phyloP scores from a whole-genome alignment of 768 basidiomycete species.

The Arthromyces matolae region DNA sequence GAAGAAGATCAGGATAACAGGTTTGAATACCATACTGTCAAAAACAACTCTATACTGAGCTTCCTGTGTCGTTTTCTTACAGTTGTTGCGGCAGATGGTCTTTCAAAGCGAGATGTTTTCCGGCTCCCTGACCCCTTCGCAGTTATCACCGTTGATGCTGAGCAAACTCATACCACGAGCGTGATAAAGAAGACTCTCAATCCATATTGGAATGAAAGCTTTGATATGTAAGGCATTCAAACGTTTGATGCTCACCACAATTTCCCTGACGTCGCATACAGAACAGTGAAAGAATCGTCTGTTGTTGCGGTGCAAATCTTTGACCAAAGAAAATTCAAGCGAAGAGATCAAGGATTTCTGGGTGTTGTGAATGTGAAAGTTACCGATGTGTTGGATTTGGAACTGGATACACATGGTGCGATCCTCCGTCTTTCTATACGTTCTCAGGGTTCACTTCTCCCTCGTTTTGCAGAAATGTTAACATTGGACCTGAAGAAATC shows the following conservation, averaged over 20 bases:
- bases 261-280: constrained; percentile 31
- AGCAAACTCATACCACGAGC: constrained; percentile 94
- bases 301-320: constrained; percentile 98
- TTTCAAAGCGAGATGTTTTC: constrained; percentile 94
- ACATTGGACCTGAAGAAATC: constrained; percentile 97
- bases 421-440: constrained; percentile 2
- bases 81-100: constrained; percentile 95
- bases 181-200: constrained; percentile 96
- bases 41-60: background rate
- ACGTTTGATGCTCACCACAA: constrained; percentile 2
- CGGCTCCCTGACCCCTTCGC: constrained; percentile 97
- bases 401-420: constrained; percentile 90
- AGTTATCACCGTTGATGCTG: constrained; percentile 96
- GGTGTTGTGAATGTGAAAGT: constrained; percentile 96
- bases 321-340: constrained; percentile 98
- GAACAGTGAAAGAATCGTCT: constrained; percentile 95
- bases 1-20: constrained; percentile 79
- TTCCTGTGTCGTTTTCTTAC: constrained; percentile 9
- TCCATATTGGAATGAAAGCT: constrained; percentile 97
- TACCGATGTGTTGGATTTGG: constrained; percentile 85
- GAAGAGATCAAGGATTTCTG: constrained; percentile 95
- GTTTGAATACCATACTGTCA: constrained; percentile 31
- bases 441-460: constrained; percentile 3
- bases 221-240: constrained; percentile 70
- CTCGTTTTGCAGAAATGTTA: constrained; percentile 83